Percentiles rank a stretch among this genome's conserved stretches.
These are phyloP conservation scores for Fagopyrum tataricum DNA, from an alignment of 148 eudicot species.

Conservation along the genomic window DNA sequence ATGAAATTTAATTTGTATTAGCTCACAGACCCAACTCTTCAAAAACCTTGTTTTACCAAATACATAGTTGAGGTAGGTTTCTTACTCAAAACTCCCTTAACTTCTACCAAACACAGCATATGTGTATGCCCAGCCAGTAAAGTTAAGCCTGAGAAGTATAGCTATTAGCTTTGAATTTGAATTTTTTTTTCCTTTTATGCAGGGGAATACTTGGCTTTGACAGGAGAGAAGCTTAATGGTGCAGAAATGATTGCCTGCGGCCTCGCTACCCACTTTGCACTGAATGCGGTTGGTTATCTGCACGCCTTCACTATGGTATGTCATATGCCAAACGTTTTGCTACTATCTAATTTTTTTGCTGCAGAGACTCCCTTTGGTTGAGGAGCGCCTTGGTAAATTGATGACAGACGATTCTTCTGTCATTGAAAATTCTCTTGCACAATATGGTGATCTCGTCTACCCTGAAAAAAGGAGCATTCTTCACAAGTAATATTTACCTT, in stretches of 20 bases:
- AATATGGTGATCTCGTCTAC: slow-evolving; percentile 88
- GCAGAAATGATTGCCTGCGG: slow-evolving; percentile 82
- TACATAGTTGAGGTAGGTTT: too few relatives aligned
- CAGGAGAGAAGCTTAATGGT: slow-evolving; percentile 90
- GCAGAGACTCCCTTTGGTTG: slow-evolving; percentile 66
- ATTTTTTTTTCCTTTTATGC: slow-evolving; percentile 21
- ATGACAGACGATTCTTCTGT: slow-evolving; percentile 70
- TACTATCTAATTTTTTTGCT: not conserved
- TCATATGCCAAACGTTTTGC: not conserved
- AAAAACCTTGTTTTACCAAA: too few relatives aligned
- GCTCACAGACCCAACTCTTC: too few relatives aligned
- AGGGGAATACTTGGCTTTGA: slow-evolving; percentile 93
- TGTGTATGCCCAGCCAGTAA: not conserved
- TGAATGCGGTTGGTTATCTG: slow-evolving; percentile 51
- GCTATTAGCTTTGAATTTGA: not conserved
- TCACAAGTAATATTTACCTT: slow-evolving; percentile 45
- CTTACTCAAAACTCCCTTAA: too few relatives aligned
- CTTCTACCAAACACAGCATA: too few relatives aligned
- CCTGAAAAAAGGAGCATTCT: slow-evolving; percentile 63
- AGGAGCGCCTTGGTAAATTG: slow-evolving; percentile 84
- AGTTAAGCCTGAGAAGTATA: not conserved
- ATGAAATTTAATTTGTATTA: too few relatives aligned
- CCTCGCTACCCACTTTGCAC: slow-evolving; percentile 77
- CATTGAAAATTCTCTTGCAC: slow-evolving; percentile 82
- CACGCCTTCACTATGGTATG: slow-evolving; percentile 4